phyloP scores from a whole-genome alignment of 305 asterid genomes.

The Fraxinus velutina region DNA sequence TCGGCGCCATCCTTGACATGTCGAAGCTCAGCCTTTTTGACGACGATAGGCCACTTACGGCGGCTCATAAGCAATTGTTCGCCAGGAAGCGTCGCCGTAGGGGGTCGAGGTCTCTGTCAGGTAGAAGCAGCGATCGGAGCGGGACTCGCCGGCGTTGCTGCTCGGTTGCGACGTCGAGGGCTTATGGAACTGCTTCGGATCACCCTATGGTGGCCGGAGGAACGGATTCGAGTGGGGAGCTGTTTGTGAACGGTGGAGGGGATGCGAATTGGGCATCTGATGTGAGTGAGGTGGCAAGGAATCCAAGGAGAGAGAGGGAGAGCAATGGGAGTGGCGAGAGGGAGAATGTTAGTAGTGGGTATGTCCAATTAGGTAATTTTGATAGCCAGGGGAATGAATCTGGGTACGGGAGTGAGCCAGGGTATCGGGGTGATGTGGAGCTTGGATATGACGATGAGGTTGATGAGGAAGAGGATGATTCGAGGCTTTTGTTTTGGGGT shows the following conservation, averaged over 20 bases:
- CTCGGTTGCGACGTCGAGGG: constrained; percentile 77
- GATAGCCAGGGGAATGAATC: constrained; percentile 71
- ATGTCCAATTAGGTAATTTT: constrained; percentile 51
- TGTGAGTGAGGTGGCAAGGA: constrained; percentile 67
- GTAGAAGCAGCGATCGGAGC: constrained; percentile 84
- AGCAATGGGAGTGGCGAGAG: constrained; percentile 52
- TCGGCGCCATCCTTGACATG: constrained; percentile 61
- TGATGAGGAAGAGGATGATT: constrained; percentile 83
- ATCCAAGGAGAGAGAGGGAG: constrained; percentile 56
- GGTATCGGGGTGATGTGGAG: constrained; percentile 86
- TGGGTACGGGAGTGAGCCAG: constrained; percentile 95
- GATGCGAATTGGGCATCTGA: constrained; percentile 90
- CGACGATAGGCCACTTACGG: constrained; percentile 49
- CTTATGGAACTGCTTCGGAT: constrained; percentile 86
- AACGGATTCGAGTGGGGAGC: constrained; percentile 96
- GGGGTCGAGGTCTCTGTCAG: constrained; percentile 87
- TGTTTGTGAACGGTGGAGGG: constrained; percentile 60
- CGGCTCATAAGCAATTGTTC: constrained; percentile 57
- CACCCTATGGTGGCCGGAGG: constrained; percentile 77
- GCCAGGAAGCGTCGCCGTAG: constrained; percentile 72
- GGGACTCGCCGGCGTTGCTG: constrained; percentile 52
- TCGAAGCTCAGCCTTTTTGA: constrained; percentile 63
- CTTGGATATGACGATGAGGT: constrained; percentile 76
- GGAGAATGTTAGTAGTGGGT: constrained; percentile 43
- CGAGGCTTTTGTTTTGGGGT: constrained; percentile 68